Percentiles rank a stretch among this genome's conserved stretches.
phyloP scores from a whole-genome alignment of 768 basidiomycete genomes.

The Clitopilus hobsonii region DNA sequence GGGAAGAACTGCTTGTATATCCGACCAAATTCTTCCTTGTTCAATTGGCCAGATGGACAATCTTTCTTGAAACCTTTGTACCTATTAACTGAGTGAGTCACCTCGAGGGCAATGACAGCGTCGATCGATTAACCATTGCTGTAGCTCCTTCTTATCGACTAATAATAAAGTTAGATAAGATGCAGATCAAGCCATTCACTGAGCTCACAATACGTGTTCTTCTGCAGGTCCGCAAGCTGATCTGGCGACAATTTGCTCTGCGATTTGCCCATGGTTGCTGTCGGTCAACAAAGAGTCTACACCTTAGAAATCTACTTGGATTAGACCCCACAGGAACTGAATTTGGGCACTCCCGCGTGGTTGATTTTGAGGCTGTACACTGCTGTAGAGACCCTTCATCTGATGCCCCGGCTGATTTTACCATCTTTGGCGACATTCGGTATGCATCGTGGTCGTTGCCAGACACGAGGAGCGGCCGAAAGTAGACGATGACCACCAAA shows the following conservation, averaged over 20 bases:
- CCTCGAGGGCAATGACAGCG: constrained; percentile 4
- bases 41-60: constrained; percentile 94
- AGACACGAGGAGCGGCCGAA: constrained; percentile 19
- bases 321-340: not conserved
- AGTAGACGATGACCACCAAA: constrained; percentile 12
- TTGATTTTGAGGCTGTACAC: constrained; percentile 13
- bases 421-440: constrained; percentile 16
- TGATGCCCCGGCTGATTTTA: constrained; percentile 5
- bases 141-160: constrained; percentile 97
- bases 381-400: constrained; percentile 13
- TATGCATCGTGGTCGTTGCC: constrained; percentile 19
- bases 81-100: constrained; percentile 42
- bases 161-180: constrained; percentile 8
- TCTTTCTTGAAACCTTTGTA: constrained; percentile 99
- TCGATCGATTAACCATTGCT: constrained; percentile 70
- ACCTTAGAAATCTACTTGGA: constrained; percentile 12
- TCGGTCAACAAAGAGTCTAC: not conserved
- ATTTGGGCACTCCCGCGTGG: not conserved
- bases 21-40: constrained; percentile 91
- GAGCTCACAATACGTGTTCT: constrained; percentile 91
- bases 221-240: constrained; percentile 92
- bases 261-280: constrained; percentile 85
- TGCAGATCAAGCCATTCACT: not conserved
- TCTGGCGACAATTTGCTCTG: constrained; percentile 94
- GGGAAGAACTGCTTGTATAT: constrained; percentile 99